Evolutionary conservation across 192 early-diverging fungal genomes (phyloP).

Genomic region (Rhizoclosmatium globosum): DNA sequence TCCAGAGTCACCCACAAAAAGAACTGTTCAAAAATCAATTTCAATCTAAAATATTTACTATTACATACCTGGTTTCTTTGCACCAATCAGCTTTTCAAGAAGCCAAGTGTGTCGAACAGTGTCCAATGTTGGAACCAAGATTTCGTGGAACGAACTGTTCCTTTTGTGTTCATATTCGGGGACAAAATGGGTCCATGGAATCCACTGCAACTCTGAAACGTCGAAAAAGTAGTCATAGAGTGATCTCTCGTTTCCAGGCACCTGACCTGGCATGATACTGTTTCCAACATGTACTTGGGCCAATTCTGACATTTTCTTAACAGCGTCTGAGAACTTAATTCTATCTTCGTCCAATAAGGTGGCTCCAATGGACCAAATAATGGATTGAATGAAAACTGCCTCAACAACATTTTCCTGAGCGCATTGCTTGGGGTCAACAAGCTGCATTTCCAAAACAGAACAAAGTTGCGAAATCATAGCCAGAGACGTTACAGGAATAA

Average conservation of each 20-base stretch:
- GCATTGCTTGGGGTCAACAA: slow-evolving; percentile 55
- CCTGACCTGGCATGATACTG: slow-evolving; percentile 55
- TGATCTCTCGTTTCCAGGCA: slow-evolving; percentile 64
- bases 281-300: slow-evolving; percentile 59
- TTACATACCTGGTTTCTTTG: slow-evolving; percentile 53
- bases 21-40: slow-evolving; percentile 33
- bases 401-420: slow-evolving; percentile 58
- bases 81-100: slow-evolving; percentile 59
- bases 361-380: slow-evolving; percentile 67
- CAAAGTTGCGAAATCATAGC: slow-evolving; percentile 64
- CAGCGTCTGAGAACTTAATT: slow-evolving; percentile 62
- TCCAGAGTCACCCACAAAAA: slow-evolving; percentile 69
- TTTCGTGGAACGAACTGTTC: slow-evolving; percentile 57
- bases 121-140: slow-evolving; percentile 67
- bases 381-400: slow-evolving; percentile 62
- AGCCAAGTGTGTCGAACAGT: slow-evolving; percentile 68
- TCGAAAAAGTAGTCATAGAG: slow-evolving; percentile 70
- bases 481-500: slow-evolving; percentile 62
- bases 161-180: slow-evolving; percentile 64
- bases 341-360: slow-evolving; percentile 64
- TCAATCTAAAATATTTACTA: neutral
- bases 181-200: slow-evolving; percentile 63
- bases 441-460: slow-evolving; percentile 58
- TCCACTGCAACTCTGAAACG: slow-evolving; percentile 58
- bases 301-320: slow-evolving; percentile 68